Evolutionary conservation across 2,329 filamentous ascomycete species (phyloP), one percentile per base, ranked within the genome.

Genomic region (Phyllosticta paracitricarpa): DNA sequence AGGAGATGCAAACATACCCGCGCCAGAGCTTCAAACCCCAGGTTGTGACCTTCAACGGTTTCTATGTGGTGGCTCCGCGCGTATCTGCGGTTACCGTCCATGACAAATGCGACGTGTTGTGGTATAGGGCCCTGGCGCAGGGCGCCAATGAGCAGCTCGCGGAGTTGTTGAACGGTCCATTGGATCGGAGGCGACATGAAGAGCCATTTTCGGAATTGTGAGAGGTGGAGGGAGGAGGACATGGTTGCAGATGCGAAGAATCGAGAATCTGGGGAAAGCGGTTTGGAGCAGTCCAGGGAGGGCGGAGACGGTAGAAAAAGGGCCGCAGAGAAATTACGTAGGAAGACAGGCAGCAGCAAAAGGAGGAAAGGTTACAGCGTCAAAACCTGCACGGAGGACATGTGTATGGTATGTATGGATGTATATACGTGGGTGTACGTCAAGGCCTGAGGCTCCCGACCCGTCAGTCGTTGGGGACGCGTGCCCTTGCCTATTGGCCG

Each of bases 71-170:
- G 91, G 65, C 82, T 89, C 64, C 89, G 84, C 14, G 94, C 94
- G 78, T 95, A 99, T 54, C 94, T 88, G 69, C 94, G 81, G 76
- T 99, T 99, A 61, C 94, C 94, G 73, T 99, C 94, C 94, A 99
- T 99, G 68, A 97, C 93, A 71, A 99, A 99, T n/a, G 94, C 94
- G 63, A 99, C 85, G 84, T 99, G 94, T 70, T 91, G 87, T 9
- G 94, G 94, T 61, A 99, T 88, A 1, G 91, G 91, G 0, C 94
- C 94, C 75, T 97, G 93, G 70, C 87, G 87, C 59, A 97, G 78
- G 57, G 92, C 89, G 60, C 91, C 90, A 67, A 99, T 94, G 64
- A 97, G 81, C 57, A 96, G 79, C 72, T 96, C 89, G 65, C 91
- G 86, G 22, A 96, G 76, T 68, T 87, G 85, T 63, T 84, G 85